These are phyloP conservation scores for Rhododendron simsii DNA, from an alignment of 148 eudicot species.

Conservation along the genomic window DNA sequence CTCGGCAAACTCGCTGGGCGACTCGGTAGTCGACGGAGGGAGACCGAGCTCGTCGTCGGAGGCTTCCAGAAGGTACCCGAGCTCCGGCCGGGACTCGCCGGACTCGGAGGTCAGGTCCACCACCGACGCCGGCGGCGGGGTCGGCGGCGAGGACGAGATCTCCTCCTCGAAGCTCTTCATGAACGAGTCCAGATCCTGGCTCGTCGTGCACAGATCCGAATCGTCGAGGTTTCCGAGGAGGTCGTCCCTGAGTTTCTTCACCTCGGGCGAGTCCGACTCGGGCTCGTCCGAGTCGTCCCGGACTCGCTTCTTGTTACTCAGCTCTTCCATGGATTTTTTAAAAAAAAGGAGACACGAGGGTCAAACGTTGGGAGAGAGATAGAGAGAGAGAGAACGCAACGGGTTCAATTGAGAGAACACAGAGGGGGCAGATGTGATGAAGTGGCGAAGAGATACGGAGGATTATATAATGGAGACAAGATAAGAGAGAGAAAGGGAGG, in stretches of 20 bases:
- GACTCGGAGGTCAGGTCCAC: slow-evolving; percentile 23
- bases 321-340: slow-evolving; percentile 16
- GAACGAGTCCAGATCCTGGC: slow-evolving; percentile 58
- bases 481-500: not conserved
- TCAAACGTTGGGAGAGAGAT: not conserved
- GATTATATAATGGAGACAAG: slow-evolving; percentile 5
- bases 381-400: not conserved
- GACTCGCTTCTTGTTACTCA: slow-evolving; percentile 30
- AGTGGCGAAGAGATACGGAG: not conserved
- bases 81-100: slow-evolving; percentile 35
- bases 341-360: not conserved
- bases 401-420: not conserved
- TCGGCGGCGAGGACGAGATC: slow-evolving; percentile 24
- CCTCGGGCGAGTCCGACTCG: slow-evolving; percentile 33
- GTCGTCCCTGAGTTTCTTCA: slow-evolving; percentile 48
- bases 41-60: slow-evolving; percentile 60
- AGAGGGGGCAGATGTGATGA: not conserved
- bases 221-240: slow-evolving; percentile 52
- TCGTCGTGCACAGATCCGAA: slow-evolving; percentile 34
- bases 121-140: slow-evolving; percentile 9
- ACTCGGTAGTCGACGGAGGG: slow-evolving; percentile 31
- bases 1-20: slow-evolving; percentile 23
- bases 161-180: slow-evolving; percentile 77
- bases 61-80: slow-evolving; percentile 46
- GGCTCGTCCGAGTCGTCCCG: slow-evolving; percentile 46